Evolutionary conservation across 225 moss, liverwort and hornwort genomes (phyloP), one percentile per base, ranked within the genome.

Genomic region (Bryum argenteum): DNA sequence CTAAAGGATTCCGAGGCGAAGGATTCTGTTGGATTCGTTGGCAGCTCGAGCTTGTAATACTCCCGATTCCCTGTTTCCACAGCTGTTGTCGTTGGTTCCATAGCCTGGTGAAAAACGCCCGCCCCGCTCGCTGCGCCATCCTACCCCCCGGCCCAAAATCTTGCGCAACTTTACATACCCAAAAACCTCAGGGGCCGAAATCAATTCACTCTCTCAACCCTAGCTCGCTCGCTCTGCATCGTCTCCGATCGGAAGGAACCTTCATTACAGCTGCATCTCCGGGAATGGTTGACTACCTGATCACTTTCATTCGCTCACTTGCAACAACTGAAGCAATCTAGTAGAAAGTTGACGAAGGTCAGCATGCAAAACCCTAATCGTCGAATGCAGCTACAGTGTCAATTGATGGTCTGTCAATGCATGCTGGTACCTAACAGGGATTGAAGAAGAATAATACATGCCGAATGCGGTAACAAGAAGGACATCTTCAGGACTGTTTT

Each of bases 121-220:
- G 77, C 23, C 74, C 74, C 10, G 55, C 70, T 77, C 76, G 70
- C 42, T 81, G 83, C 40, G 78, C 76, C 87, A 87, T 87, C 53
- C 39, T 52, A 43, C 13, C 8, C 8, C 20, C 0, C 17, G 21
- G 14, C 8, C 42, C 5, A 20, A 56, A 45, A 56, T 17, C 55
- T 71, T 48, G 55, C 55, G 66, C 61, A 15, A 39, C 61, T 50
- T 47, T 22, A 24, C 65, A 50, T 15, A 58, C 65, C 37, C 16
- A 59, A 3, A 28, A 45, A 53, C 17, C 41, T 24, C 58, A 23
- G 48, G 48, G 39, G 54, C 54, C 26, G 13, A 26, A 43, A 19
- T 5, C 24, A 33, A 21, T 21, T 42, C 33, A 33, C 5, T 47
- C 24, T 17, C 48, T 0, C 8, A 77, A 59, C 58, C 58, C 53